A percentile compares a stretch with the other conserved stretches of the same genome.
These are phyloP conservation scores for Jamesozyma lodderae DNA, from an alignment of 805 yeast genomes.

Conservation along the genomic window DNA sequence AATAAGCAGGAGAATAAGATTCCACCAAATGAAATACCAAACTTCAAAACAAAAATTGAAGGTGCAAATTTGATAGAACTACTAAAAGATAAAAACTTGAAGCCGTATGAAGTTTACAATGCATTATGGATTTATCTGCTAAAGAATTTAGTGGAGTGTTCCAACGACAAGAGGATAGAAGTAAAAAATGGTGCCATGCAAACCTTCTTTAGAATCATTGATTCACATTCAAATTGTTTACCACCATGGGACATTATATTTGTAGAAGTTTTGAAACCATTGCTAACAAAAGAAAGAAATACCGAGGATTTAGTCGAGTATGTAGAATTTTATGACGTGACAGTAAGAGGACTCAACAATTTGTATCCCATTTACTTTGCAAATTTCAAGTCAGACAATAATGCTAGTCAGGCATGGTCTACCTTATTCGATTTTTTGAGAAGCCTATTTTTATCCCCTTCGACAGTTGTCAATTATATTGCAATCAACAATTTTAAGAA, in stretches of 20 bases:
- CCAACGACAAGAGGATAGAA: constrained; percentile 60
- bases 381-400: constrained; percentile 19
- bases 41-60: constrained; percentile 8
- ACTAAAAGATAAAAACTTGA: constrained; percentile 16
- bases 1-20: constrained; percentile 2
- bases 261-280: constrained; percentile 47
- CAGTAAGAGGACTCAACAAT: constrained; percentile 57
- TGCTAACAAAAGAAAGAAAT: constrained; percentile 30
- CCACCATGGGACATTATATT: constrained; percentile 66
- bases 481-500: constrained; percentile 49
- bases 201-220: constrained; percentile 75
- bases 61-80: constrained; percentile 21
- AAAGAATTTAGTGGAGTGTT: constrained; percentile 50
- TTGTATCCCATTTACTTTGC: constrained; percentile 47
- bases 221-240: constrained; percentile 52
- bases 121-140: constrained; percentile 59
- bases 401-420: constrained; percentile 41
- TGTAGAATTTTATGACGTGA: constrained; percentile 53
- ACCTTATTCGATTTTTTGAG: constrained; percentile 44
- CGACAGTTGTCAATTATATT: constrained; percentile 37
- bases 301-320: constrained; percentile 35
- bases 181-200: constrained; percentile 87
- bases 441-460: constrained; percentile 33
- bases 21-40: neutral
- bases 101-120: constrained; percentile 24